phyloP scores from a whole-genome alignment of 768 basidiomycete genomes.

The Dacryopinax spathularia region DNA sequence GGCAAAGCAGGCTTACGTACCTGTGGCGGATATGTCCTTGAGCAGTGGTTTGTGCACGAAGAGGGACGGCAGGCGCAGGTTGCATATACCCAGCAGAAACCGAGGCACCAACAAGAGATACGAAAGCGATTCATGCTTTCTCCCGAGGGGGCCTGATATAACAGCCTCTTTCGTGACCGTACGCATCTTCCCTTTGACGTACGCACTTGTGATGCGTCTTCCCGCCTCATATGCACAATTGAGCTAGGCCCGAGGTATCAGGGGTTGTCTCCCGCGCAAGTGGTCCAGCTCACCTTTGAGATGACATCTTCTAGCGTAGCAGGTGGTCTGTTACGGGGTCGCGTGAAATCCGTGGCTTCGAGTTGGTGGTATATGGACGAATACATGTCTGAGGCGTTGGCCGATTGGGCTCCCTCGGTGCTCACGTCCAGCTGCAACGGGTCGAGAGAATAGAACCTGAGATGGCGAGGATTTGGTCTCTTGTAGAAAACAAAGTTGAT shows the following conservation, averaged over 20 bases:
- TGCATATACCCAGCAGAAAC: neutral
- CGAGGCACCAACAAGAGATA: neutral
- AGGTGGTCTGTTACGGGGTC: neutral
- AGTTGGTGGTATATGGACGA: conserved; percentile 6
- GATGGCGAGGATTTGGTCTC: conserved; percentile 37
- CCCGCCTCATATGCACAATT: conserved; percentile 6
- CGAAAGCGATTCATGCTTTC: neutral
- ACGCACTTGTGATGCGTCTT: conserved; percentile 12
- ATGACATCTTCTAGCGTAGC: neutral
- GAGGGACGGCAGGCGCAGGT: neutral
- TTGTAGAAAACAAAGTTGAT: conserved; percentile 34
- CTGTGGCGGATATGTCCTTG: conserved; percentile 33
- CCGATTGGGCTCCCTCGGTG: conserved; percentile 9
- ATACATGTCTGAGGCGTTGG: conserved; percentile 22
- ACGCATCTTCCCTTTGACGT: conserved; percentile 19
- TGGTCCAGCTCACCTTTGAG: neutral
- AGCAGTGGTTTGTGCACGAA: conserved; percentile 14
- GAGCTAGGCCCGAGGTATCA: conserved; percentile 26
- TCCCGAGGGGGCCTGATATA: neutral
- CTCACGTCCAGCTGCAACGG: conserved; percentile 22
- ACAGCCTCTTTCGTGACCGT: neutral
- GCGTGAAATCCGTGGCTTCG: conserved; percentile 11
- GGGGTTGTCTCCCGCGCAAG: neutral
- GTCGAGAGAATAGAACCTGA: conserved; percentile 52
- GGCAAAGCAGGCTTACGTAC: conserved; percentile 16